Conservation (phyloP, 257 asterid genomes). For the Cinchona pubescens region DNA sequence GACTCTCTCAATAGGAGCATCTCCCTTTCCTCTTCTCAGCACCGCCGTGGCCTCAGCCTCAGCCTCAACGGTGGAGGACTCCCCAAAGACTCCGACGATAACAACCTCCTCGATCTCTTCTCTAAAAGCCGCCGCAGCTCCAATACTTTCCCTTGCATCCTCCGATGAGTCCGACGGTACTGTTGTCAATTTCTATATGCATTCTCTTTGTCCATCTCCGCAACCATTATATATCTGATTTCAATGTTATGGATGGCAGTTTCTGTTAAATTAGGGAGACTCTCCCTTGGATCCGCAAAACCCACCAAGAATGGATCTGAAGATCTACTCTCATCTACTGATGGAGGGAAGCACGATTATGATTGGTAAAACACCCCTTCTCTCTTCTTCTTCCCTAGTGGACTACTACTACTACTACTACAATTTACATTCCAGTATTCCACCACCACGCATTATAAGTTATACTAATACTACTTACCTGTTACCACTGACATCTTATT, state of each 20-base stretch:
- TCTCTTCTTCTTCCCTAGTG: background rate
- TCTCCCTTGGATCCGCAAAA: slow-evolving; percentile 35
- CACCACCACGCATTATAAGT: too few species aligned
- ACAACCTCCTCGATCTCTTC: slow-evolving; percentile 70
- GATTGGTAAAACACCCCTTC: slow-evolving; percentile 39
- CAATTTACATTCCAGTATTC: too few species aligned
- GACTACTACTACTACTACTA: background rate
- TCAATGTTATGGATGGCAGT: too few species aligned
- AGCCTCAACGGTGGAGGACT: slow-evolving; percentile 39
- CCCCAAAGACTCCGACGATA: slow-evolving; percentile 43
- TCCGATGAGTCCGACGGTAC: slow-evolving; percentile 35
- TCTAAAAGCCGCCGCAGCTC: slow-evolving; percentile 73
- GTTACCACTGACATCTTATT: too few species aligned
- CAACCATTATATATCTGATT: too few species aligned
- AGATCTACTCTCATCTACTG: slow-evolving; percentile 36
- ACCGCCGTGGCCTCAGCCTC: slow-evolving; percentile 70
- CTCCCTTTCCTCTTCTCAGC: slow-evolving; percentile 38
- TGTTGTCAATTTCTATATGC: too few species aligned
- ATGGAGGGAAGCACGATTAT: slow-evolving; percentile 48
- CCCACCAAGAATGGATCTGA: slow-evolving; percentile 34
- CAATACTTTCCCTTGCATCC: slow-evolving; percentile 40
- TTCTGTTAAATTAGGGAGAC: slow-evolving; percentile 39
- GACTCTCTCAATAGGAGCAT: slow-evolving; percentile 54
- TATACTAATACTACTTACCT: too few species aligned
- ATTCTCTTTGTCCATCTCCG: too few species aligned